phyloP scores from a whole-genome alignment of 1,284 basidiomycete species.

The Salmacisia buchloeana region DNA sequence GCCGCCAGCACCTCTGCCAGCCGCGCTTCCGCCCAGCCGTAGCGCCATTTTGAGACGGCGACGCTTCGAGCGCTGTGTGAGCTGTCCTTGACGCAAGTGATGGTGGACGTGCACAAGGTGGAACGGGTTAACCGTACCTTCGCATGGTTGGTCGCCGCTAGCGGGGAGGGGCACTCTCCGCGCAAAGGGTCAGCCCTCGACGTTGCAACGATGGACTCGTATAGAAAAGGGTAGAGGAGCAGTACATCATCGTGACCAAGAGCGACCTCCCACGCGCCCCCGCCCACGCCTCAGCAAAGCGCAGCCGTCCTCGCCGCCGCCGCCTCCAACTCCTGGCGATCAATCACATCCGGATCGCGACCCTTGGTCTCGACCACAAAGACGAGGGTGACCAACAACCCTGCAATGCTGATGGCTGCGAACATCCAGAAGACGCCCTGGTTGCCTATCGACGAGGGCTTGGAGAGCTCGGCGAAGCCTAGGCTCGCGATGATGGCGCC shows the following conservation, averaged over 20 bases:
- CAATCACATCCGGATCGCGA: conserved; percentile 40
- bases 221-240: background rate
- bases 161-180: background rate
- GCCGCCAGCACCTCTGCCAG: no score
- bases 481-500: conserved; percentile 53
- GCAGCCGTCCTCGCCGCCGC: background rate
- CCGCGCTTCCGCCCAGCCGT: no score
- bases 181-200: no score
- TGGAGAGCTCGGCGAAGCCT: conserved; percentile 16
- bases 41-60: no score
- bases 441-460: conserved; percentile 16
- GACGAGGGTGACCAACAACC: conserved; percentile 30
- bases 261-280: background rate
- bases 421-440: conserved; percentile 44
- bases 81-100: background rate
- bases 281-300: background rate
- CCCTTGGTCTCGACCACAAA: conserved; percentile 40
- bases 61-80: no score
- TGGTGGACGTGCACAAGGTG: background rate
- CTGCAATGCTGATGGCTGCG: conserved; percentile 36
- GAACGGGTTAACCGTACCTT: background rate
- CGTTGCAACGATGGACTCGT: no score
- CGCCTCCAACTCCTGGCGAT: conserved; percentile 27
- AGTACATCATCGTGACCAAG: background rate
- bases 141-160: background rate